Conservation (phyloP, 305 asterid species). For the Withania somnifera region DNA sequence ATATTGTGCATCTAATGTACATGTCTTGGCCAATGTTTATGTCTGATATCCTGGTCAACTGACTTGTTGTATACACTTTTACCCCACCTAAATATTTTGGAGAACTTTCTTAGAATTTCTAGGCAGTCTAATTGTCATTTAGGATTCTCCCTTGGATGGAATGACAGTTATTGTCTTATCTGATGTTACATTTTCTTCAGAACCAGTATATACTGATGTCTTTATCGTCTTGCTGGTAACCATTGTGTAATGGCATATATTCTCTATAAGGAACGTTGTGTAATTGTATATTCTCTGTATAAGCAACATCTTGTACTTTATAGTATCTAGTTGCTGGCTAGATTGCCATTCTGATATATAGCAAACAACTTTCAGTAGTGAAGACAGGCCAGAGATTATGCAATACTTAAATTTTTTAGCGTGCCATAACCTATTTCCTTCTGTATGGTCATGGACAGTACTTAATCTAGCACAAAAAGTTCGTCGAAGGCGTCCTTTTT, state of each 20-base stretch:
- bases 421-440: not conserved
- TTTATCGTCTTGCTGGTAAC: not conserved
- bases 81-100: not conserved
- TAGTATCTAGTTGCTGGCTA: not conserved
- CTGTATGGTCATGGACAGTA: not conserved
- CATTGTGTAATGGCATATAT: not conserved
- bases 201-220: not conserved
- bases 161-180: not conserved
- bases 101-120: not conserved
- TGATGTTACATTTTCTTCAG: not conserved
- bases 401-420: not conserved
- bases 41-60: not conserved
- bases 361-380: not conserved
- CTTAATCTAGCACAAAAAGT: not conserved
- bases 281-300: not conserved
- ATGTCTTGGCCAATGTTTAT: constrained; percentile 9
- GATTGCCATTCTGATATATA: not conserved
- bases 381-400: not conserved
- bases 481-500: not conserved
- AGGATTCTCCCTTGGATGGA: not conserved
- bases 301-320: not conserved
- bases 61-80: not conserved
- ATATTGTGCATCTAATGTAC: constrained; percentile 13
- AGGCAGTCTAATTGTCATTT: not conserved
- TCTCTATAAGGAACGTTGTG: not conserved